Conservation (phyloP, 2,329 filamentous ascomycete genomes). For the Dendryphion nanum region DNA sequence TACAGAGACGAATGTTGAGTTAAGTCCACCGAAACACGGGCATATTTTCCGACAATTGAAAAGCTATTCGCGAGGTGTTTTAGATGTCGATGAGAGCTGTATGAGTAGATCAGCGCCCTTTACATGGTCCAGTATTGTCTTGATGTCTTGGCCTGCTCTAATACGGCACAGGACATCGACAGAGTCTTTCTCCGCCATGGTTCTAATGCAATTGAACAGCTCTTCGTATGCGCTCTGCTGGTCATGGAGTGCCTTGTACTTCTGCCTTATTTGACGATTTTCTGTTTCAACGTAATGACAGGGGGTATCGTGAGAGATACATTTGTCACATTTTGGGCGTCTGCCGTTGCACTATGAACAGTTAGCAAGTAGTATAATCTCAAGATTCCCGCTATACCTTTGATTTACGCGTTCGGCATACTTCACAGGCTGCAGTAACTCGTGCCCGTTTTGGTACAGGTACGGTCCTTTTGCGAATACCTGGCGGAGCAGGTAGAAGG, state of each 20-base stretch:
- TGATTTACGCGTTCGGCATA: too few species aligned
- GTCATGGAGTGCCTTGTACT: background rate
- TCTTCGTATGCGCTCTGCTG: constrained; percentile 1
- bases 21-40: too few species aligned
- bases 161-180: background rate
- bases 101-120: constrained; percentile 1
- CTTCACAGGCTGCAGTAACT: too few species aligned
- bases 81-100: too few species aligned
- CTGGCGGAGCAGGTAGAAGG: too few species aligned
- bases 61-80: too few species aligned
- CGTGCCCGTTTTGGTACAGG: too few species aligned
- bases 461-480: too few species aligned
- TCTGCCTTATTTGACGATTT: background rate
- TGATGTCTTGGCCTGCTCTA: background rate
- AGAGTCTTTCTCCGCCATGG: background rate
- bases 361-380: too few species aligned
- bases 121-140: background rate
- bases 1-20: too few species aligned
- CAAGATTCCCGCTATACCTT: too few species aligned
- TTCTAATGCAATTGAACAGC: constrained; percentile 1
- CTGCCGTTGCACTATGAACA: background rate
- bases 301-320: background rate
- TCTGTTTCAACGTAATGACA: background rate
- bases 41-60: too few species aligned
- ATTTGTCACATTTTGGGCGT: background rate